Base-by-base conservation (phyloP, 306 rosid species). In the Senna siamea region DNA sequence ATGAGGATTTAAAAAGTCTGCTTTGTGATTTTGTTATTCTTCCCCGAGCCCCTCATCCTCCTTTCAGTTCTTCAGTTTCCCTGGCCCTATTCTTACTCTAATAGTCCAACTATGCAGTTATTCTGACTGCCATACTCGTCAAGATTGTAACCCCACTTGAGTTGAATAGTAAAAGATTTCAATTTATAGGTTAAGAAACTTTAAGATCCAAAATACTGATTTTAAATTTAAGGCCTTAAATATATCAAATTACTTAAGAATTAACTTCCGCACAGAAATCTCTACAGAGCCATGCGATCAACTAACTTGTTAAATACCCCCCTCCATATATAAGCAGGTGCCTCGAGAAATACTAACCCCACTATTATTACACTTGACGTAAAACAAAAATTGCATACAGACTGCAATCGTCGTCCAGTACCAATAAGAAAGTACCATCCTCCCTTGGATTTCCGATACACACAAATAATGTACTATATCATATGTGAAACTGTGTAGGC, bases 361-460 rank as follows among this genome's bases (percentile, higher is more conserved):
- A 28, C 54, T 12, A 41, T 15, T 7, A 59, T 32, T 65, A 37
- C 48, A 56, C 60, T 14, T 54, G 47, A 56, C 55, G 50, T 22
- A 38, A 73, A 76, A 62, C 50, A 77, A 55, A 64, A 74, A 62
- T 35, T 52, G 46, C 43, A 74, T n/a, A 37, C 46, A 69, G 10
- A 43, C 77, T 6, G 53, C 48, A 76, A 46, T 73, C 67, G 46
- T n/a, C n/a, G n/a, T n/a, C n/a, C n/a, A n/a, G n/a, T n/a, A n/a
- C n/a, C n/a, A n/a, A n/a, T n/a, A n/a, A n/a, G n/a, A 73, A 67
- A 59, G 66, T 26, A 70, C 51, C 41, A 15, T 14, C 52, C 56
- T 66, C 41, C 66, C 75, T 70, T 67, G 63, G 55, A 75, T 60
- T 68, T 46, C 70, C 12, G 6, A 19, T 57, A 5, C 57, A 71